Percentiles rank a stretch among this genome's conserved stretches.
These are phyloP conservation scores for Gaertneriomyces sp. DNA, from an alignment of 192 early-diverging fungal genomes.

Conservation along the genomic window DNA sequence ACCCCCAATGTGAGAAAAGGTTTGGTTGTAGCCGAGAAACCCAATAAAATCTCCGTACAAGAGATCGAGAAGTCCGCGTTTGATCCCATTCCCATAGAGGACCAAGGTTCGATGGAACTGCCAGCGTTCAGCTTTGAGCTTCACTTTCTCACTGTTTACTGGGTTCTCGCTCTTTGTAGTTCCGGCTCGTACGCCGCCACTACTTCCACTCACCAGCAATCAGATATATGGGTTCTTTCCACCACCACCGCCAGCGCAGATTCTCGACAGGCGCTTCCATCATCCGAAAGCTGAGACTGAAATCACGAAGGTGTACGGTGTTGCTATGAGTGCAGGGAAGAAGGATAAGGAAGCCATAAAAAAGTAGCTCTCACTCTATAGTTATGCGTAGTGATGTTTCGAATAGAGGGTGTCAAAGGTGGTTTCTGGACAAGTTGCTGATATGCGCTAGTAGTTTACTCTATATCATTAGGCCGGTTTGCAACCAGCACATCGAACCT, in stretches of 20 bases:
- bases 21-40: slow-evolving; percentile 35
- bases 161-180: background rate
- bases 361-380: too few relatives aligned
- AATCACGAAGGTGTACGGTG: slow-evolving; percentile 42
- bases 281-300: slow-evolving; percentile 38
- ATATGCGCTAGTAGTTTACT: too few relatives aligned
- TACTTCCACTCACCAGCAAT: slow-evolving; percentile 23
- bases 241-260: slow-evolving; percentile 28
- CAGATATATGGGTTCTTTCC: slow-evolving; percentile 37
- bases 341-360: slow-evolving; percentile 10
- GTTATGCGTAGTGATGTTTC: too few relatives aligned
- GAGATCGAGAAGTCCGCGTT: slow-evolving; percentile 6
- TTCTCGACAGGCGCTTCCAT: slow-evolving; percentile 35
- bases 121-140: too few relatives aligned
- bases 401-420: too few relatives aligned
- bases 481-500: too few relatives aligned
- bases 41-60: slow-evolving; percentile 16
- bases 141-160: too few relatives aligned
- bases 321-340: background rate
- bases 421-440: too few relatives aligned
- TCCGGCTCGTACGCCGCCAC: background rate
- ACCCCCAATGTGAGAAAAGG: slow-evolving; percentile 34
- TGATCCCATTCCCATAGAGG: too few relatives aligned
- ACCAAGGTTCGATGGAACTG: too few relatives aligned
- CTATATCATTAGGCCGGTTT: too few relatives aligned